Evolutionary conservation across 129 eudicot species (phyloP), one percentile per base, ranked within the genome.

Genomic region (Lactuca sativa): DNA sequence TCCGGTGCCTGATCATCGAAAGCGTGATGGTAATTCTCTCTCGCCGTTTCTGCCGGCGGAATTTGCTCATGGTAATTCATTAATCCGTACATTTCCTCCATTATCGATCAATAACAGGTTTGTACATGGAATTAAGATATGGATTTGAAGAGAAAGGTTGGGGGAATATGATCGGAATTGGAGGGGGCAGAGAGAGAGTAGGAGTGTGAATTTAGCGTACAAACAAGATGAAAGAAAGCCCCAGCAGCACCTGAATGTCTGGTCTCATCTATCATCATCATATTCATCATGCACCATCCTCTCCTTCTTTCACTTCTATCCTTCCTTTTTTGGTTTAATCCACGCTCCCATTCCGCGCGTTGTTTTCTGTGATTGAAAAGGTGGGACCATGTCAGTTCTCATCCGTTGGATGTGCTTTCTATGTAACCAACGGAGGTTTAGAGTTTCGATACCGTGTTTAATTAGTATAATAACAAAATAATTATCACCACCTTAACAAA

Each of bases 31-130:
- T 41, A 37, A 11, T 16, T 38, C 14, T 74, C 65, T 38, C 63
- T 40, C 3, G 67, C 51, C 21, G 74, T 34, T 12, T 43, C 74
- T 4, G 70, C 21, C 51, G 67, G 56, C 13, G 73, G 44, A 75
- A 74, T 48, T 66, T 71, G 78, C 2, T 69, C 7, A 14, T 67
- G 65, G 55, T 44, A 74, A 57, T 69, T 72, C 25, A 76, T 53
- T 7, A 76, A 48, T 17, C 85, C 80, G 78, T 74, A 83, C 79
- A 83, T 76, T 40, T 83, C 81, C 51, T 78, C 83, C 83, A 83
- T 82, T 14, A 53, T 38, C 48, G 51, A 56, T 36, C 15, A 18
- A 31, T 56, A 40, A 30, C 34, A 33, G 38, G 56, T 21, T 14
- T 48, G 49, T 11, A 53, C 62, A 47, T 43, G 56, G 41, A 57